Base-by-base conservation (phyloP, 164 flowering plant genomes). In the Amborella trichopoda region DNA sequence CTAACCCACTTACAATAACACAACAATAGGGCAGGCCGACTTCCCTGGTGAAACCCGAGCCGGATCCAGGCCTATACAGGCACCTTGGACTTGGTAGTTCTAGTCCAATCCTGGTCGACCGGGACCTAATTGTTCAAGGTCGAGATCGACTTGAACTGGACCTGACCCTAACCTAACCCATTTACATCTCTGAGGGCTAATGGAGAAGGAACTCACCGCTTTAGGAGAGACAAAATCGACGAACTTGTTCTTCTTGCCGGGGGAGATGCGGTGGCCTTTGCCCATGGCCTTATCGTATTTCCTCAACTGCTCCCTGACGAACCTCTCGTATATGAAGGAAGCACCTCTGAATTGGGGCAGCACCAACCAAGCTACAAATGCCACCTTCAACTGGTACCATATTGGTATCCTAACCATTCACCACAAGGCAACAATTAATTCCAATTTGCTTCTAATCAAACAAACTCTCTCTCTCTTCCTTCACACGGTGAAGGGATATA, bases 181-280 rank as follows among this genome's bases (percentile, higher is more conserved):
- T n/a, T n/a, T n/a, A n/a, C n/a, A n/a, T n/a, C n/a, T n/a, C n/a
- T n/a, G n/a, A n/a, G n/a, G n/a, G n/a, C n/a, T n/a, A n/a, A n/a
- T n/a, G n/a, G n/a, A n/a, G n/a, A n/a, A n/a, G n/a, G n/a, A 18
- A 34, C 59, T 58, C 48, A 64, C 75, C 40, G 68, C 68, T 48
- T 70, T 74, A 3, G 59, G 52, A 3, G 51, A 13, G 0, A 70
- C 23, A 52, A 60, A 65, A 2, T 67, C 56, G 26, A 69, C 62
- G 23, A 71, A 66, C 59, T 73, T 72, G 57, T 40, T 66, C 61
- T 68, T 74, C 48, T 32, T 63, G 34, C 67, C 53, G 43, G 41
- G 61, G 4, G 55, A 34, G 1, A 48, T 11, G 13, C 13, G 52
- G 33, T 48, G 52, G 16, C 51, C 64, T 33, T 61, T 50, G 23